These are phyloP conservation scores for Carallia brachiata DNA, from an alignment of 345 rosid genomes.

Conservation along the genomic window DNA sequence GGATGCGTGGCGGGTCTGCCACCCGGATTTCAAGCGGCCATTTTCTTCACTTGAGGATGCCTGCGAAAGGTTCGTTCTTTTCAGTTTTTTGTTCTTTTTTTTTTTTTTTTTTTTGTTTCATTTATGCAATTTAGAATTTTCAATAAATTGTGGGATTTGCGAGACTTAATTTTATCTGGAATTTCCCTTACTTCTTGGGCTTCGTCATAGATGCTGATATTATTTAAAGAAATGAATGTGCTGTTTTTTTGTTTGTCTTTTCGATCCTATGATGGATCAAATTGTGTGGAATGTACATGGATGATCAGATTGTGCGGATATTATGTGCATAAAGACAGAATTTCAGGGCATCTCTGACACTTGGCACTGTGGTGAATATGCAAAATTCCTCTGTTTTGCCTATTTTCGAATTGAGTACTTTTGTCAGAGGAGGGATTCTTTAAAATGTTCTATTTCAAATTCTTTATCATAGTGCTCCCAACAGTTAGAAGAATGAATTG, in stretches of 20 bases:
- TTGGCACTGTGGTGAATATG: slow-evolving; percentile 3
- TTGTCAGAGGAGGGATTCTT: slow-evolving; percentile 2
- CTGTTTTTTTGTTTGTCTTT: too few species aligned
- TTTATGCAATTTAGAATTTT: too few species aligned
- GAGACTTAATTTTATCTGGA: too few species aligned
- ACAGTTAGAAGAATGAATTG: background rate
- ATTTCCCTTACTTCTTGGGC: too few species aligned
- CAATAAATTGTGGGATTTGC: too few species aligned
- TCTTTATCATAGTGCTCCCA: background rate
- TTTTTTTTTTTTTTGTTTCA: background rate
- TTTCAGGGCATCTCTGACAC: slow-evolving; percentile 4
- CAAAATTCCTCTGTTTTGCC: background rate
- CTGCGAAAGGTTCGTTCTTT: slow-evolving; percentile 70
- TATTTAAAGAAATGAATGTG: too few species aligned
- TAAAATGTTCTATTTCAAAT: background rate
- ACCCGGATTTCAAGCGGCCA: slow-evolving; percentile 84
- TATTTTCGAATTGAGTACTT: background rate
- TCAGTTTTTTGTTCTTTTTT: background rate
- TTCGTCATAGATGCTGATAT: background rate
- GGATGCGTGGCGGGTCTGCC: slow-evolving; percentile 94
- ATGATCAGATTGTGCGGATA: background rate
- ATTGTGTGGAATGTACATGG: too few species aligned
- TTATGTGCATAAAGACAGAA: slow-evolving; percentile 14
- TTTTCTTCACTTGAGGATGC: slow-evolving; percentile 86
- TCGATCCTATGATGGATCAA: too few species aligned